Evolutionary conservation across 2,329 filamentous ascomycete species (phyloP).

Genomic region (Epichloe elymi): DNA sequence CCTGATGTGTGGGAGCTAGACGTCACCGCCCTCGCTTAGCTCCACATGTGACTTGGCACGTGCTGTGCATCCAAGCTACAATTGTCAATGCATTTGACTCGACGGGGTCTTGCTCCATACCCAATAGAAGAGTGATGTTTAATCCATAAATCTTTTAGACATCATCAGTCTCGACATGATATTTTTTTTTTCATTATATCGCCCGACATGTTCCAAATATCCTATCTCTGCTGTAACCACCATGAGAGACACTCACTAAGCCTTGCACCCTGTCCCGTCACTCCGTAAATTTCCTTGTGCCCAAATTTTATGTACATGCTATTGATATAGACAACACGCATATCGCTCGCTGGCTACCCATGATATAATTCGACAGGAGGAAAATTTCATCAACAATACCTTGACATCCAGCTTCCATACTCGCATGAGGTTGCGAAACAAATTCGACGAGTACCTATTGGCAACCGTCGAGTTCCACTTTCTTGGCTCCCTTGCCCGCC

Average conservation of each 20-base stretch:
- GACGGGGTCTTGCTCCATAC: too few species aligned
- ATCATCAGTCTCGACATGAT: too few species aligned
- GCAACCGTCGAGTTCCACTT: slow-evolving; percentile 13
- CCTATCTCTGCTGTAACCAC: neutral
- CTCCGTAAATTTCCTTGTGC: neutral
- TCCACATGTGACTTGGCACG: slow-evolving; percentile 13
- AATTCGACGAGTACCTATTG: neutral
- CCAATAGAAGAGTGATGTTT: too few species aligned
- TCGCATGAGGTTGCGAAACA: neutral
- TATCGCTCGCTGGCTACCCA: neutral
- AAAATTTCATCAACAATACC: neutral
- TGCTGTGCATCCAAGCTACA: neutral
- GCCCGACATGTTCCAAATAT: too few species aligned
- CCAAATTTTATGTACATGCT: slow-evolving; percentile 5
- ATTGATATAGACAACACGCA: neutral
- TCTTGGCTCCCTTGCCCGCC: slow-evolving; percentile 17
- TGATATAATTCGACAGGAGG: neutral
- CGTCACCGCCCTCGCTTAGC: slow-evolving; percentile 17
- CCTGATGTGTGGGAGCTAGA: slow-evolving; percentile 27
- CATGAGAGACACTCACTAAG: neutral
- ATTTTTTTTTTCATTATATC: too few species aligned
- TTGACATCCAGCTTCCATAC: neutral
- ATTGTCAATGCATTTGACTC: too few species aligned
- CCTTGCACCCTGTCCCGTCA: neutral
- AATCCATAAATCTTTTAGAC: too few species aligned